These are phyloP conservation scores for Globisporangium rhizosaccharum DNA, from an alignment of 352 stramenopile genomes.

Conservation along the genomic window DNA sequence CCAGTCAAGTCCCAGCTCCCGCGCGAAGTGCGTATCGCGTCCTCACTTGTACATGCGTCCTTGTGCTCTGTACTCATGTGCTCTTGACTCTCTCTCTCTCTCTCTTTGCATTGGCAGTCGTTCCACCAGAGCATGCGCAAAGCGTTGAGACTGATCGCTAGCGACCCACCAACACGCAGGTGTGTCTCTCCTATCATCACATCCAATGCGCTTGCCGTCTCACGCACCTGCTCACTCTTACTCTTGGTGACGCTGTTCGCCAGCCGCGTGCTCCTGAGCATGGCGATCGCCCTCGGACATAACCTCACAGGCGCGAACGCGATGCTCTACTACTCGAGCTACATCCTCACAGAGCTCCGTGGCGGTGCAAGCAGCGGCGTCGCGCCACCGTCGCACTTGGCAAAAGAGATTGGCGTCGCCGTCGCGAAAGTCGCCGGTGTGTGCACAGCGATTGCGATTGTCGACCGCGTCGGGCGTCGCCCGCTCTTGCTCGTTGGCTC, in stretches of 20 bases:
- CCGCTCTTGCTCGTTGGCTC: conserved; percentile 56
- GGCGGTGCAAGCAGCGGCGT: conserved; percentile 3
- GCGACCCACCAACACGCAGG: not conserved
- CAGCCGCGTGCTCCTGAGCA: conserved; percentile 48
- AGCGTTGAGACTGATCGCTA: not conserved
- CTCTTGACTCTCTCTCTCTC: not conserved
- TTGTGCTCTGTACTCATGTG: not conserved
- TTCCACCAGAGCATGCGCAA: not conserved
- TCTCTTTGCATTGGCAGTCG: not conserved
- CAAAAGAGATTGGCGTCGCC: conserved; percentile 58
- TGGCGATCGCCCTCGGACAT: conserved; percentile 56
- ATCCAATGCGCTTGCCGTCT: too few species aligned
- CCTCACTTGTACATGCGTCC: not conserved
- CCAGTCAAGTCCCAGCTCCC: not conserved
- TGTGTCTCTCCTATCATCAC: not conserved
- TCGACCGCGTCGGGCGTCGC: conserved; percentile 56
- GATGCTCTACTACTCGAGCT: conserved; percentile 82
- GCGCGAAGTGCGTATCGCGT: not conserved
- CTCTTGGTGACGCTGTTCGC: not conserved
- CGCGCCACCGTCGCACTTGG: conserved; percentile 16
- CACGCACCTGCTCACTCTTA: not conserved
- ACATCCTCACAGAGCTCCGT: conserved; percentile 49
- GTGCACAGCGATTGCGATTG: conserved; percentile 41
- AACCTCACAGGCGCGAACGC: conserved; percentile 63
- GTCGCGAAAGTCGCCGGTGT: conserved; percentile 63